These are phyloP conservation scores for Corymbia maculata DNA, from an alignment of 345 rosid species.

Conservation along the genomic window DNA sequence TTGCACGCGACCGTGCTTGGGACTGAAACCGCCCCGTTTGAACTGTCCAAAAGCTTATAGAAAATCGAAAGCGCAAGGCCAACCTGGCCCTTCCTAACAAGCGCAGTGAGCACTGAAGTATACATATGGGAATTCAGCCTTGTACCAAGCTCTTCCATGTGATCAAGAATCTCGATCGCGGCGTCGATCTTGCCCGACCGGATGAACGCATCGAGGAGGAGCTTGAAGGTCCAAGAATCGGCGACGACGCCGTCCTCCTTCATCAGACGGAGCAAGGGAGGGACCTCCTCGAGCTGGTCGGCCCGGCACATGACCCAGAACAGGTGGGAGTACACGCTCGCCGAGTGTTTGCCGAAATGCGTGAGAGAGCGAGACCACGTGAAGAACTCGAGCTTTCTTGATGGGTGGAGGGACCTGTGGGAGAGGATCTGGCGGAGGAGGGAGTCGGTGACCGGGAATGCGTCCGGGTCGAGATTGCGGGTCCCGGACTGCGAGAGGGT, in stretches of 20 bases:
- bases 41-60: slow-evolving; percentile 51
- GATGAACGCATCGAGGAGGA: slow-evolving; percentile 46
- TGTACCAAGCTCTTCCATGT: slow-evolving; percentile 58
- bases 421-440: slow-evolving; percentile 62
- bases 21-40: slow-evolving; percentile 9
- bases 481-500: slow-evolving; percentile 53
- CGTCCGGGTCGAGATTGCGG: slow-evolving; percentile 44
- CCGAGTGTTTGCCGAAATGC: slow-evolving; percentile 51
- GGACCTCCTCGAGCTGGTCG: slow-evolving; percentile 54
- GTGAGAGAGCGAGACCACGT: slow-evolving; percentile 42
- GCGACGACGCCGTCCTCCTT: slow-evolving; percentile 48
- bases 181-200: slow-evolving; percentile 49
- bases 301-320: slow-evolving; percentile 47
- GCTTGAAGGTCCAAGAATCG: slow-evolving; percentile 47
- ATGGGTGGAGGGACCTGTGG: slow-evolving; percentile 38
- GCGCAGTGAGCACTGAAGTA: slow-evolving; percentile 57
- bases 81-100: slow-evolving; percentile 51
- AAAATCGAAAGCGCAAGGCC: slow-evolving; percentile 54
- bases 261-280: slow-evolving; percentile 44
- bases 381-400: slow-evolving; percentile 60
- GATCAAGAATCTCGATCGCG: slow-evolving; percentile 63
- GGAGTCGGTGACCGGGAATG: slow-evolving; percentile 49
- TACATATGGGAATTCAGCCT: slow-evolving; percentile 35
- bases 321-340: slow-evolving; percentile 56
- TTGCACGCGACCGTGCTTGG: slow-evolving; percentile 56